Base-by-base conservation (phyloP, 2,329 filamentous ascomycete species). In the Calonectria crousiana region DNA sequence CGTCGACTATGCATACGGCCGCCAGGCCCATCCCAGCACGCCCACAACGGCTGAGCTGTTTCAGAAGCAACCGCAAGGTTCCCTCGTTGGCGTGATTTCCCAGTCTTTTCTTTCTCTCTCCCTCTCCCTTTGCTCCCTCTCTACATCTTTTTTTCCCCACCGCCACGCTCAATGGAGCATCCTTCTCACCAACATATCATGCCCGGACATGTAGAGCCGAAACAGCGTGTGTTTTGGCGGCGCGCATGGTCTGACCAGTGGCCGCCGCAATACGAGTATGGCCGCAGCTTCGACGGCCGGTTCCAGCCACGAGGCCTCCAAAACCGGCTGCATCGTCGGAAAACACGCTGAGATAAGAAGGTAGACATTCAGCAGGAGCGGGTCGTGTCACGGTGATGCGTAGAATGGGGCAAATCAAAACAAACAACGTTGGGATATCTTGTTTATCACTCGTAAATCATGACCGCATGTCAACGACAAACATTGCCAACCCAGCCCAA, bases 361-460 rank as follows among this genome's bases (percentile, higher is more conserved):
- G 53, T 47, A 49, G 44, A 49, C 23, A 67, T 26, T 20, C 52
- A 20, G 10, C 8, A 23, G 23, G n/a, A 30, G 56, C 53, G 44
- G 70, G 38, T 49, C 49, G 53, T 32, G 56, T 28, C 64, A 47
- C n/a, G 44, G 56, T 16, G 14, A 28, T 58, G 36, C 38, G 47
- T n/a, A 44, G 41, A n/a, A 44, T 20, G 16, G n/a, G 49, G 41
- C 30, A 71, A 60, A 49, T 49, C 38, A 65, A 41, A 64, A 62
- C 47, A 56, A 73, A 47, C 38, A 70, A 71, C 56, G 71, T 75
- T 71, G 77, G 67, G 67, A 81, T 80, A 80, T 81, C 77, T 78
- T 74, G 74, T 74, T 80, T 80, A 81, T 80, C 78, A 76, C 79
- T 80, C 79, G 78, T 80, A 78, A 81, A 70, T 80, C 79, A 77